Evolutionary conservation across 176 grass and related monocot genomes (phyloP), one percentile per base, ranked within the genome.

Genomic region (Bonia amplexicaulis): DNA sequence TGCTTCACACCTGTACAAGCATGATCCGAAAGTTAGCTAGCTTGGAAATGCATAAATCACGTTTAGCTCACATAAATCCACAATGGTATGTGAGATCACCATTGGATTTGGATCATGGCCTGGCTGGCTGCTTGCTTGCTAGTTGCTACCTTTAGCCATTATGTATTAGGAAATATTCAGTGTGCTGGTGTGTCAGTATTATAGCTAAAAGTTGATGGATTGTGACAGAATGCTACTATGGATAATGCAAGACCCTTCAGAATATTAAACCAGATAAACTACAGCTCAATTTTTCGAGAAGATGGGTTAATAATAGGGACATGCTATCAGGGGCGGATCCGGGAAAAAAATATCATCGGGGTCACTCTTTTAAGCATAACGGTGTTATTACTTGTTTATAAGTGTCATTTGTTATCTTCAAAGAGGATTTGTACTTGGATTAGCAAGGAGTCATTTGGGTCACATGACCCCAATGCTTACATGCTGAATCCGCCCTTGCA

Each of bases 1-100:
- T 86, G 83, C 64, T 90, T 77, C 77, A 65, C 88, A 86, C 45
- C 26, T 77, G 55, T 90, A 57, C 25, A 86, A 39, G 78, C 88
- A 90, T 82, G 61, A 89, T 63, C 52, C 15, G 1, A 89, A 85
- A 63, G 77, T 41, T 39, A 70, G 66, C 17, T 33, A n/a, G 35
- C 41, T 55, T 71, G n/a, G 37, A 67, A 25, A 33, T 3, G 54
- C 20, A 57, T 53, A 53, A n/a, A 20, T 57, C 20, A 57, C 2
- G 53, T 1, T 22, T 9, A 57, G 20, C 2, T 57, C 20, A 22
- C 8, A 57, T 3, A 8, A 20, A 54, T 54, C 17, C 52, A 54
- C 17, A 54, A 7, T 54, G 52, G 52, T 20, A 20, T 2, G 52
- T 54, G 52, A 54, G 52, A 54, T 54, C 52, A 54, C 17, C 52